Evolutionary conservation across 148 eudicot species (phyloP).

Genomic region (Cornus kousa): DNA sequence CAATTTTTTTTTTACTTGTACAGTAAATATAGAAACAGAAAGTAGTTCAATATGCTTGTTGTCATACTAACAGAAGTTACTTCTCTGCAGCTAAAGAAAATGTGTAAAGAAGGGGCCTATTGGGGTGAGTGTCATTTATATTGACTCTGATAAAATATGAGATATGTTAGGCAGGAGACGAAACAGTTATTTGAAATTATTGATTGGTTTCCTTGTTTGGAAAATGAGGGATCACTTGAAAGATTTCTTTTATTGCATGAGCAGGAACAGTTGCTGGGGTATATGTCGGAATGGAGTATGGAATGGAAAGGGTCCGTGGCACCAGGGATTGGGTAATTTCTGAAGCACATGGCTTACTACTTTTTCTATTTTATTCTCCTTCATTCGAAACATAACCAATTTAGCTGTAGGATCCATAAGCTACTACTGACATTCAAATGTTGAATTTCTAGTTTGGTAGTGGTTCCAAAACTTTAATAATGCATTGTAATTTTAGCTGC

Average conservation of each 20-base stretch:
- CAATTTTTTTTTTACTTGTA: background rate
- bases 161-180: too few species aligned
- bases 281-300: slow-evolving; percentile 88
- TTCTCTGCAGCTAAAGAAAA: slow-evolving; percentile 66
- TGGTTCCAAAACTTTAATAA: background rate
- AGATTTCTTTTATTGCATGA: background rate
- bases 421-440: background rate
- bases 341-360: background rate
- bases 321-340: slow-evolving; percentile 73
- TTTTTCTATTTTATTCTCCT: background rate
- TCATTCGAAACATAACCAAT: background rate
- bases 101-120: slow-evolving; percentile 92
- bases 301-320: slow-evolving; percentile 65
- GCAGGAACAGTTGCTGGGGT: slow-evolving; percentile 85
- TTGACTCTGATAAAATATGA: background rate
- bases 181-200: background rate
- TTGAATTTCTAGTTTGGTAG: background rate
- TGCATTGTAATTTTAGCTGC: background rate
- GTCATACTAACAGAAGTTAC: slow-evolving; percentile 13
- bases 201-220: too few species aligned
- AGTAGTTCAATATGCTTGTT: background rate
- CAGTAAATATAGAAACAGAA: background rate
- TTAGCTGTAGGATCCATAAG: background rate
- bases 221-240: too few species aligned
- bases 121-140: slow-evolving; percentile 67